phyloP scores from a whole-genome alignment of 257 asterid species.

The Mitragyna speciosa region DNA sequence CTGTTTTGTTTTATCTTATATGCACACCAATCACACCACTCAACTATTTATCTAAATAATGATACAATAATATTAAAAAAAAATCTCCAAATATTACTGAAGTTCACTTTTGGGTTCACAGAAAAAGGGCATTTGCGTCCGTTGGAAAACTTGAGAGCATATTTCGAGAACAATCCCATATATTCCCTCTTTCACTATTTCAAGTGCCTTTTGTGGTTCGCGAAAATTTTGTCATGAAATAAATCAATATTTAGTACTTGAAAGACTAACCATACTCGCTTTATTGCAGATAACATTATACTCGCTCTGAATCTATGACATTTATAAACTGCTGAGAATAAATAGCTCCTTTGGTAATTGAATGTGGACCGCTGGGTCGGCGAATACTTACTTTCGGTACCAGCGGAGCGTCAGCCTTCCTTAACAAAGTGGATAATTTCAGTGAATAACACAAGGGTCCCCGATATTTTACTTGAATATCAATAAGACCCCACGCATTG shows the following conservation, averaged over 20 bases:
- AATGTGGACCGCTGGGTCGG: not conserved
- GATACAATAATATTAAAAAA: no score
- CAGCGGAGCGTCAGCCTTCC: not conserved
- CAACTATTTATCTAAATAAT: no score
- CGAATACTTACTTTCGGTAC: not conserved
- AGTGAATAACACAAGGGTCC: not conserved
- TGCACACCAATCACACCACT: no score
- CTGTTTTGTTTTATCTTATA: no score
- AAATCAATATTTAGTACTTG: no score
- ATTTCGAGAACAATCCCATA: conserved; percentile 20
- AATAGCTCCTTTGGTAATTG: not conserved
- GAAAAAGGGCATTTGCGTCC: not conserved
- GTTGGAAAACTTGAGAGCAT: not conserved
- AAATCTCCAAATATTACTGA: no score
- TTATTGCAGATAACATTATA: not conserved
- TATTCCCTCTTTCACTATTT: not conserved
- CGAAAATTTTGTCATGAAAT: no score
- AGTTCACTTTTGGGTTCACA: not conserved
- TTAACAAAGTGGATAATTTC: not conserved
- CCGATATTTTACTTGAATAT: not conserved
- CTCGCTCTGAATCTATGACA: not conserved
- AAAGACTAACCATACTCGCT: not conserved
- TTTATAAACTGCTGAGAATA: not conserved
- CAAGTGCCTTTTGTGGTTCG: not conserved
- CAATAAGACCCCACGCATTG: not conserved